A percentile compares a stretch with the other conserved stretches of the same genome.
Conservation (phyloP, 495 filamentous ascomycete species). For the Annulohypoxylon stygium region DNA sequence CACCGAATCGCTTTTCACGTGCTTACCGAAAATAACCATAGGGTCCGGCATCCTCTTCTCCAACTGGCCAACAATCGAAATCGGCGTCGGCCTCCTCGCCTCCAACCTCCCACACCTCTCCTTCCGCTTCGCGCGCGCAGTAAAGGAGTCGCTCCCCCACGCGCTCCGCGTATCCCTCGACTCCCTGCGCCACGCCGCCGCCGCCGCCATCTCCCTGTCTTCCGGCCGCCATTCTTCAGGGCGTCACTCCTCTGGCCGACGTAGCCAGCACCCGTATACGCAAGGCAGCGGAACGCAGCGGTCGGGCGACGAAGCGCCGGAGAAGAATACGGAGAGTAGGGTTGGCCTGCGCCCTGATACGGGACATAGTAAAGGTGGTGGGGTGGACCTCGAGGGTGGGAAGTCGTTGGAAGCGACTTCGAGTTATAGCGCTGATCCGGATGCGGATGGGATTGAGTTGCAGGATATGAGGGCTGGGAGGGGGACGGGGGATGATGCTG, state of each 20-base stretch:
- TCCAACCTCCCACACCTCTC: constrained; percentile 28
- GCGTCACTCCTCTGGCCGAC: not conserved
- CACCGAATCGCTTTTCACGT: not conserved
- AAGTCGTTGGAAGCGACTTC: not conserved
- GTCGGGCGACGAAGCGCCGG: not conserved
- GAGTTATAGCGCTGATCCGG: not conserved
- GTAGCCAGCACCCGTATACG: not conserved
- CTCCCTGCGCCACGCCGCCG: not conserved
- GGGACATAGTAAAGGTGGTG: not conserved
- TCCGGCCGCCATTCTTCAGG: not conserved
- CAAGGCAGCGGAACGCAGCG: not conserved
- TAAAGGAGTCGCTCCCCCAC: not conserved
- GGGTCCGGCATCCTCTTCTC: constrained; percentile 7
- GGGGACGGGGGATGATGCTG: not conserved
- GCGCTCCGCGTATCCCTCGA: not conserved
- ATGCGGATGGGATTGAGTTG: not conserved
- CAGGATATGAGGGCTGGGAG: not conserved
- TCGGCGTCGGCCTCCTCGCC: constrained; percentile 22
- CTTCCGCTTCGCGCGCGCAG: constrained; percentile 15
- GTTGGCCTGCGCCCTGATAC: not conserved
- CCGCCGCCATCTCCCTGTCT: not conserved
- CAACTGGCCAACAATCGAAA: constrained; percentile 27
- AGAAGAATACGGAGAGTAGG: not conserved
- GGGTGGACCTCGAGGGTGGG: not conserved
- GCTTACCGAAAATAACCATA: not conserved